Evolutionary conservation across 2,329 filamentous ascomycete genomes (phyloP), one percentile per base, ranked within the genome.

Genomic region (Ophiostoma pallidulum): DNA sequence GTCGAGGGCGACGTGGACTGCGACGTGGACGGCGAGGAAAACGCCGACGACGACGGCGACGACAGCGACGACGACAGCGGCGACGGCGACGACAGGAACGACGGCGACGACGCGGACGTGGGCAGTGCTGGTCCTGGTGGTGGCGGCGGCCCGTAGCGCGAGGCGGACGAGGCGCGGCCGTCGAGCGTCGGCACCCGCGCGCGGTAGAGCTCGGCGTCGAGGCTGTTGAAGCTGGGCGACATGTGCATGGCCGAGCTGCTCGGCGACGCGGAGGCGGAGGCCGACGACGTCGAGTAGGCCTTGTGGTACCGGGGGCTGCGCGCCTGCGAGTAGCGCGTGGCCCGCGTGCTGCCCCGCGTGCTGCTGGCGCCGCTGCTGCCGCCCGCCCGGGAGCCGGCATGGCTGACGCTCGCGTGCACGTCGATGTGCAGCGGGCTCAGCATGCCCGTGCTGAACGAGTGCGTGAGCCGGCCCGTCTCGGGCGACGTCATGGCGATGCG

Each of bases 401-500:
- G 38, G 38, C 41, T 47, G 48, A 24, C 16, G 37, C 22, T 28
- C 13, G 41, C 43, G 16, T 45, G 39, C 36, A 53, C 33, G 44
- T 46, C 18, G 29, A 46, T 37, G 33, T 53, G 51, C 47, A 54
- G 41, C 9, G 53, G 53, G 45, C 50, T 53, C 16, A 50, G 36
- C 24, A 47, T 42, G 32, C 37, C 39, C 18, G 29, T 39, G 44
- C 45, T 45, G 35, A 12, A 28, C 6, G 45, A 35, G 26, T n/a
- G 38, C 8, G 28, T 33, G 4, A 32, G 39, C 24, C 46, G 38
- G 12, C 37, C 14, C 22, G 37, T 24, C 7, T 24, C 26, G 20
- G 19, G 18, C 26, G 20, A 18, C 3, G 39, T 4, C 63, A 73
- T 70, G 41, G 70, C 68, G 56, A 66, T 74, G 53, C 73, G 66